Evolutionary conservation across 2,329 filamentous ascomycete genomes (phyloP), one percentile per base, ranked within the genome.

Genomic region (Hymenoscyphus fructigenus): DNA sequence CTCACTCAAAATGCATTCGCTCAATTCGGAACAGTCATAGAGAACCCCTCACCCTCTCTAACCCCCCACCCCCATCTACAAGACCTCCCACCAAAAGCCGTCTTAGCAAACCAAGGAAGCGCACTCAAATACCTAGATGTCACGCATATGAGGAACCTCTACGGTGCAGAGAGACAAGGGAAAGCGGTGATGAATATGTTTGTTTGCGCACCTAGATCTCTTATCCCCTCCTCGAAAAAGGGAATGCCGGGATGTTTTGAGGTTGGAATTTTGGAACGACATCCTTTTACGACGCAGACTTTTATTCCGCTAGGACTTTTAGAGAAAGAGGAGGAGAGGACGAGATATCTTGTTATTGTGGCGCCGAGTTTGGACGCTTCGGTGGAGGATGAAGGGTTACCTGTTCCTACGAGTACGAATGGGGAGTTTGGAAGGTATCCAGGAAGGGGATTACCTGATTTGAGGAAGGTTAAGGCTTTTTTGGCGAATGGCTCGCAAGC

Each of bases 241-340:
- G 36, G 67, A 67, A 50, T 69, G 72, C 1, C 66, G 29, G 29
- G 29, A 32, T 32, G 84, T 3, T 91, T 97, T 75, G 81, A 85
- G 57, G 84, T 97, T 62, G 78, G 79, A 23, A 85, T 97, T 64
- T 85, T 98, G 34, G 95, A 99, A 77, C 84, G 95, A 47, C 95
- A 99, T 78, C 94, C 95, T 0, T 98, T 88, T 78, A 98, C 95
- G 1, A 91, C 91, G 1, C 95, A 99, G 80, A 97, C 93, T 0
- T 98, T 99, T 77, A 84, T 91, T 55, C 95, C 95, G 0, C 80
- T 97, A 60, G 85, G 86, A 41, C 72, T 88, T 32, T 80, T 78
- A 1, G 71, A 78, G 12, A 78, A 79, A n/a, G 74, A 75, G 57
- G 71, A 77, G 12, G 72, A 75, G 5, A 78, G 82, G 61, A 81